phyloP scores from a whole-genome alignment of 1,139 yeast genomes.

The Yamadazyma trypodendri region DNA sequence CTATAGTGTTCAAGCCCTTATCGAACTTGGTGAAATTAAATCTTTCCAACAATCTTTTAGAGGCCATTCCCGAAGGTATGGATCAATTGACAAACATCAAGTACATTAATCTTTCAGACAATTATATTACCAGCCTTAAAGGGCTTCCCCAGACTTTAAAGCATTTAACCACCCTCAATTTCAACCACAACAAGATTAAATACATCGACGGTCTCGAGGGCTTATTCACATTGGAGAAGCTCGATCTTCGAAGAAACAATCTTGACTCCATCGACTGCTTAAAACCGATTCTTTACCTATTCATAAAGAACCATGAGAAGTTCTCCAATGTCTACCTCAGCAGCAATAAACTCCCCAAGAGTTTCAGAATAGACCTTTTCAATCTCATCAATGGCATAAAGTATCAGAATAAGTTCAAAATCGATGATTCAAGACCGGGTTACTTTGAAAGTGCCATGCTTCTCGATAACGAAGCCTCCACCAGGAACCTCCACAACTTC shows the following conservation, averaged over 20 bases:
- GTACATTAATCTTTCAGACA: conserved; percentile 57
- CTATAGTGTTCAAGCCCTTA: conserved; percentile 49
- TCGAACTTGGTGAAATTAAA: conserved; percentile 54
- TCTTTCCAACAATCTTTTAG: conserved; percentile 53
- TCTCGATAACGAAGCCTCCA: conserved; percentile 50
- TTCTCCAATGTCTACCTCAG: conserved; percentile 38
- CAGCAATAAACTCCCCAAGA: conserved; percentile 48
- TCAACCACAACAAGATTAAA: conserved; percentile 51
- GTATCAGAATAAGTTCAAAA: conserved; percentile 45
- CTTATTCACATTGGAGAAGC: conserved; percentile 45
- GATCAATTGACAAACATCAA: conserved; percentile 48
- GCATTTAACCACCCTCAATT: conserved; percentile 49
- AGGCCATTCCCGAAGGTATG: conserved; percentile 52
- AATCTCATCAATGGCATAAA: conserved; percentile 54
- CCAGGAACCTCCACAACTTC: conserved; percentile 41
- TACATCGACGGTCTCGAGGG: conserved; percentile 51
- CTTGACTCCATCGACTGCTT: conserved; percentile 31
- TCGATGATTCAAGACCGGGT: conserved; percentile 66
- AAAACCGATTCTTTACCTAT: conserved; percentile 37
- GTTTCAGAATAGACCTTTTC: conserved; percentile 53
- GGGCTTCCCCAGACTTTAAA: conserved; percentile 41
- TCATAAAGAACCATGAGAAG: conserved; percentile 28
- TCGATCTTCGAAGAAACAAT: conserved; percentile 57
- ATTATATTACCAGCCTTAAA: conserved; percentile 41
- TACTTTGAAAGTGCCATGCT: conserved; percentile 58